phyloP scores from a whole-genome alignment of 2,329 filamentous ascomycete genomes.

The Aureobasidium pullulans region DNA sequence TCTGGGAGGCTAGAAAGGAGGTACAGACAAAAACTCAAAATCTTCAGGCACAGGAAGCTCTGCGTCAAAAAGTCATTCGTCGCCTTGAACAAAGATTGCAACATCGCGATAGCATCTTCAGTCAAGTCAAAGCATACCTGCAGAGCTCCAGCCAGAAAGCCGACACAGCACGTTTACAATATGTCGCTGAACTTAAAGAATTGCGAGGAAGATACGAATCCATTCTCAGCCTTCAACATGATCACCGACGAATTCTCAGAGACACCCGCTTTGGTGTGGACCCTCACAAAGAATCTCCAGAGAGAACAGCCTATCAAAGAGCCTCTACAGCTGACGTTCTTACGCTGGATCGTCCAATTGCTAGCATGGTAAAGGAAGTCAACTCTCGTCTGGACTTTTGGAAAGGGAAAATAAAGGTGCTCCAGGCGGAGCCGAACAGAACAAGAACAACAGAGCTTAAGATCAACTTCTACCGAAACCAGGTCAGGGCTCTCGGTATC shows the following conservation, averaged over 20 bases:
- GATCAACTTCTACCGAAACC: neutral
- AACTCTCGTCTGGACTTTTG: neutral
- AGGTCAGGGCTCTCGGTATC: neutral
- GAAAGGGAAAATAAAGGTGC: neutral
- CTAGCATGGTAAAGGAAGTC: neutral
- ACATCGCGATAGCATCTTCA: neutral
- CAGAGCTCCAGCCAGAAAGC: neutral
- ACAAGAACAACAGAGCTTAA: neutral
- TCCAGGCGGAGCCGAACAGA: neutral
- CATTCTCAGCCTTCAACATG: neutral
- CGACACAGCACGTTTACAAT: neutral
- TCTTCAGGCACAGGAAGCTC: neutral
- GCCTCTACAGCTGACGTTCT: neutral
- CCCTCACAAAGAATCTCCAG: neutral
- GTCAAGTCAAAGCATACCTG: neutral
- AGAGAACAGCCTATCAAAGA: neutral
- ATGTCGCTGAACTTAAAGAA: neutral
- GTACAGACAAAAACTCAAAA: neutral
- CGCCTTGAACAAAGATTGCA: neutral
- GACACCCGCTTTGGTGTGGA: neutral
- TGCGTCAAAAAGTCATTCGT: neutral
- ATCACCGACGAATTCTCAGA: neutral
- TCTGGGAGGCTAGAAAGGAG: neutral
- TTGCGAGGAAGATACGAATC: neutral
- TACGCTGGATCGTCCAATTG: neutral